Conservation (phyloP, 1,284 basidiomycete genomes). For the Gomphus sp. region DNA sequence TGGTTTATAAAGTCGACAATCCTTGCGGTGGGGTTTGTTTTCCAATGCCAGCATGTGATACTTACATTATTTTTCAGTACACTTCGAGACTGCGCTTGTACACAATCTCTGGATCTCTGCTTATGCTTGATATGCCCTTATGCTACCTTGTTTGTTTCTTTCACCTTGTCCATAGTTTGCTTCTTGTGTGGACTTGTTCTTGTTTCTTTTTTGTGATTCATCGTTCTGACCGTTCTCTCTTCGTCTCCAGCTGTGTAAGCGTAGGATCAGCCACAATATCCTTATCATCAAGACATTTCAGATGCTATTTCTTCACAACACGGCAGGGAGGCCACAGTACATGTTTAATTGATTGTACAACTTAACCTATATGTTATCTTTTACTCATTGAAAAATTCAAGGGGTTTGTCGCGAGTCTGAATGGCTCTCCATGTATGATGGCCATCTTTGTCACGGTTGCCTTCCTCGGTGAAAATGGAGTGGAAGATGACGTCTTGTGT, state of each 20-base stretch:
- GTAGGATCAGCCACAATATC: constrained; percentile 1
- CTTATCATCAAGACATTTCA: constrained; percentile 6
- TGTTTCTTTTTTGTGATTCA: not conserved
- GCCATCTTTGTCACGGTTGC: constrained; percentile 39
- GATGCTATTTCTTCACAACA: not conserved
- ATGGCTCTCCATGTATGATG: constrained; percentile 55
- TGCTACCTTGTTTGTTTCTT: not conserved
- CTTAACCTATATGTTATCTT: not conserved
- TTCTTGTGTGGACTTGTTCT: not conserved
- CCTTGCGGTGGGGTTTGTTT: not conserved
- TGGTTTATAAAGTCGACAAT: not conserved
- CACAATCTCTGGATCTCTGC: not conserved
- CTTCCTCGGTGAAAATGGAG: constrained; percentile 61
- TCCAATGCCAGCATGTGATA: not conserved
- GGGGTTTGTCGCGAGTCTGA: constrained; percentile 44
- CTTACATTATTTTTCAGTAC: not conserved
- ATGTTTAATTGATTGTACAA: not conserved
- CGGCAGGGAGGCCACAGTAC: not conserved
- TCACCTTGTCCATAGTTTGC: not conserved
- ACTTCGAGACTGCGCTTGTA: not conserved
- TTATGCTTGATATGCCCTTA: not conserved
- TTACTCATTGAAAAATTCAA: constrained; percentile 69
- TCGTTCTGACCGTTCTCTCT: not conserved
- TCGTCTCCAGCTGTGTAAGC: not conserved
- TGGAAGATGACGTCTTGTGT: constrained; percentile 58